These are phyloP conservation scores for Paracoccidioides brasiliensis DNA, from an alignment of 2,329 filamentous ascomycete genomes.

Conservation along the genomic window DNA sequence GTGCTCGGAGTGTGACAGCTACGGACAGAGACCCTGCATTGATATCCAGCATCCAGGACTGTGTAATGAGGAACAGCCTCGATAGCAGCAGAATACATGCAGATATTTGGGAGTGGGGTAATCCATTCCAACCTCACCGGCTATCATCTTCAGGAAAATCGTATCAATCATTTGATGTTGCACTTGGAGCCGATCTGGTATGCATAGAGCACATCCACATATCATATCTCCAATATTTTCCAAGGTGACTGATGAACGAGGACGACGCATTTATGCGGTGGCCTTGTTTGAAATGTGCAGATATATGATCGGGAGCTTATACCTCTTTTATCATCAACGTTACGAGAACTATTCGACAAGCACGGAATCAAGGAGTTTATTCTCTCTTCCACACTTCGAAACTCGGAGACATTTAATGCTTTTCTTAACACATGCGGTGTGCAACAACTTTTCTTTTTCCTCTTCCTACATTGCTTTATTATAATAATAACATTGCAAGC, in stretches of 20 bases:
- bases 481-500: background rate
- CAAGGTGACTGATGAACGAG: background rate
- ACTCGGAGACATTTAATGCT: conserved; percentile 46
- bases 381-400: conserved; percentile 49
- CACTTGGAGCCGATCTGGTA: conserved; percentile 32
- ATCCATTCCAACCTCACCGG: conserved; percentile 13
- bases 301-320: conserved; percentile 49
- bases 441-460: conserved; percentile 17
- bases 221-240: background rate
- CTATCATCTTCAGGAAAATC: background rate
- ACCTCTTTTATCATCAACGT: conserved; percentile 43
- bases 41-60: conserved; percentile 27
- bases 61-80: conserved; percentile 23
- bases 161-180: conserved; percentile 23
- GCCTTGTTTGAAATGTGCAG: conserved; percentile 23
- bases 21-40: conserved; percentile 47
- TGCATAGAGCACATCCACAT: conserved; percentile 6
- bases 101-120: conserved; percentile 33
- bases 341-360: conserved; percentile 43
- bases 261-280: conserved; percentile 3
- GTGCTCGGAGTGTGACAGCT: conserved; percentile 40
- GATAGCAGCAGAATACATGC: conserved; percentile 15
- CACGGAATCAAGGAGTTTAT: conserved; percentile 40
- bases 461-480: background rate
- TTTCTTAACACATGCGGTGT: conserved; percentile 47